Percentiles rank a stretch among this genome's conserved stretches.
Evolutionary conservation across 257 asterid genomes (phyloP).

Genomic region (Primulina eburnea): DNA sequence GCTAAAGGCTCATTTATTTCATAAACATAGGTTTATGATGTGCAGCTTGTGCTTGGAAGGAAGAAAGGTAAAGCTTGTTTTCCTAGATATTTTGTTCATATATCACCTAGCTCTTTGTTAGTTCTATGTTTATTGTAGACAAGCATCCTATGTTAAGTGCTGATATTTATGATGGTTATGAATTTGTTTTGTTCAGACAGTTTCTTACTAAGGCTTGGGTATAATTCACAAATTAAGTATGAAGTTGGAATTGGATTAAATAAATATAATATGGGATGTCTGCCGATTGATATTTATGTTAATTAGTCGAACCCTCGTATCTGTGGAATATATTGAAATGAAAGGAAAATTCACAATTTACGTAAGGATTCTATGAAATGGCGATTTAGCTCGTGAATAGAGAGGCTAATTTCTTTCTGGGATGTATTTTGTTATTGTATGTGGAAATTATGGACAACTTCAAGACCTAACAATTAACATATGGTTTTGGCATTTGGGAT

Average conservation of each 20-base stretch:
- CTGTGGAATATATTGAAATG: neutral
- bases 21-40: constrained; percentile 76
- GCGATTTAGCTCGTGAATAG: constrained; percentile 3
- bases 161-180: neutral
- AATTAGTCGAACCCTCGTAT: too few relatives aligned
- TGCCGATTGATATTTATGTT: constrained; percentile 13
- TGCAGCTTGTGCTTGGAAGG: constrained; percentile 98
- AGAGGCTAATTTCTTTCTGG: neutral
- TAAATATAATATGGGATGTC: neutral
- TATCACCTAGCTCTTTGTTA: constrained; percentile 1
- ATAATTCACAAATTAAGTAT: neutral
- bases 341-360: constrained; percentile 2
- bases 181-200: neutral
- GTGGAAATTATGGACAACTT: neutral
- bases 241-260: neutral
- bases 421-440: constrained; percentile 4
- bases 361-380: neutral
- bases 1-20: constrained; percentile 81
- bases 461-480: too few relatives aligned
- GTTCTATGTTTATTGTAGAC: constrained; percentile 3
- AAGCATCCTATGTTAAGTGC: neutral
- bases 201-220: constrained; percentile 8
- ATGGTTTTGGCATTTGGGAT: too few relatives aligned
- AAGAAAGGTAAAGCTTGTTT: constrained; percentile 58
- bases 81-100: constrained; percentile 12